Evolutionary conservation across 2,329 filamentous ascomycete species (phyloP).

Genomic region (Aureobasidium sp.): DNA sequence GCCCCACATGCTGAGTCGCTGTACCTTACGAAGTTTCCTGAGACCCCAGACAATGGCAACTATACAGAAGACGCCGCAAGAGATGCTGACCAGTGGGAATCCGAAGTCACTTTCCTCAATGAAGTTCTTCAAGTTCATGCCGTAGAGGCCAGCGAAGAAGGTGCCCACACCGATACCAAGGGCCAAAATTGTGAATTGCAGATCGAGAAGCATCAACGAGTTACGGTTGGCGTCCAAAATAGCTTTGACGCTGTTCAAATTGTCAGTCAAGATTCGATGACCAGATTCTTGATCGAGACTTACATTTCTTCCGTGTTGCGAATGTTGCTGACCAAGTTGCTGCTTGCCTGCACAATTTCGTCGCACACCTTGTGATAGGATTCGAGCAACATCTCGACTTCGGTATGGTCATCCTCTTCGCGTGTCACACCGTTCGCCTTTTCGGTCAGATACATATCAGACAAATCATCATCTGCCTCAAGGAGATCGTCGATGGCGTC

Average conservation of each 20-base stretch:
- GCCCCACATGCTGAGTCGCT: constrained; percentile 81
- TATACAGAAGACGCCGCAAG: constrained; percentile 65
- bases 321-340: constrained; percentile 88
- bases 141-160: constrained; percentile 96
- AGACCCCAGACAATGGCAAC: constrained; percentile 80
- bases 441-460: constrained; percentile 92
- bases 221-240: constrained; percentile 98
- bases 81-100: constrained; percentile 66
- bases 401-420: constrained; percentile 81
- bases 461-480: constrained; percentile 91
- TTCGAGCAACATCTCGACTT: constrained; percentile 93
- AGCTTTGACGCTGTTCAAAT: constrained; percentile 69
- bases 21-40: constrained; percentile 73
- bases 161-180: constrained; percentile 92
- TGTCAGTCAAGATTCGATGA: background rate
- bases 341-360: constrained; percentile 92
- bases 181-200: constrained; percentile 93
- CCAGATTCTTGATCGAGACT: constrained; percentile 30
- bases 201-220: constrained; percentile 91
- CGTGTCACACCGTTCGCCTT: constrained; percentile 67
- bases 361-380: constrained; percentile 97
- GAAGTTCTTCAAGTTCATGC: constrained; percentile 99
- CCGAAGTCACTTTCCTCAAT: constrained; percentile 89
- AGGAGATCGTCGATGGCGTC: constrained; percentile 93
- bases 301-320: constrained; percentile 98